Conservation (phyloP, 2,329 filamentous ascomycete genomes). For the Cryphonectria naterciae region DNA sequence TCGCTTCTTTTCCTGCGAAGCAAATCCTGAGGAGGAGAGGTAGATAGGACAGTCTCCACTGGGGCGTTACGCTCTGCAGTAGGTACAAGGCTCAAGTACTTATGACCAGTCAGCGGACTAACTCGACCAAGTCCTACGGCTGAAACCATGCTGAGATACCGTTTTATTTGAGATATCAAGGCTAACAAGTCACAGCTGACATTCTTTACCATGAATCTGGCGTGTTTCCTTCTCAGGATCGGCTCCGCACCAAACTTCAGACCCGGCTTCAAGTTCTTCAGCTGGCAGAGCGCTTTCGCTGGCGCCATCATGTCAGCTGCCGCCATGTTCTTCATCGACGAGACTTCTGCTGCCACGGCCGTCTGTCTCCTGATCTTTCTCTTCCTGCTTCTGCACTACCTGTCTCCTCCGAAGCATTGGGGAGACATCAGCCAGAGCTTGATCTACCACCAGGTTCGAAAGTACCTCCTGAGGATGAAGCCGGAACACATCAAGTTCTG, state of each 20-base stretch:
- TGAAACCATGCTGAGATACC: not conserved
- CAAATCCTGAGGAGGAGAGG: not conserved
- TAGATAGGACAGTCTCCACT: not conserved
- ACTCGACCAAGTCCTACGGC: not conserved
- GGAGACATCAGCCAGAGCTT: conserved; percentile 88
- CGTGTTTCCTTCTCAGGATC: conserved; percentile 84
- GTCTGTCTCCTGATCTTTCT: conserved; percentile 75
- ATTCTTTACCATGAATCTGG: conserved; percentile 85
- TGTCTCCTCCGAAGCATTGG: conserved; percentile 84
- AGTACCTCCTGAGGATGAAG: conserved; percentile 80
- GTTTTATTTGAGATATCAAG: not conserved
- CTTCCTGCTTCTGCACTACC: conserved; percentile 84
- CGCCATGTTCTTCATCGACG: conserved; percentile 91
- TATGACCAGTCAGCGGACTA: not conserved
- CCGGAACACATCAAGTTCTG: conserved; percentile 94
- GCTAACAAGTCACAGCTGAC: conserved; percentile 66
- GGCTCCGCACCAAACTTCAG: conserved; percentile 88
- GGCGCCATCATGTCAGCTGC: conserved; percentile 76
- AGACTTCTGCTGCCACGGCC: conserved; percentile 75
- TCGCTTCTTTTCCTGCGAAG: not conserved
- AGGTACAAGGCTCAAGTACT: not conserved
- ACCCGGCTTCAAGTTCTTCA: conserved; percentile 88
- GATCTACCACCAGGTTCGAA: conserved; percentile 85
- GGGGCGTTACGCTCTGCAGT: not conserved
- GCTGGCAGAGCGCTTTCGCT: conserved; percentile 76